A percentile compares a stretch with the other conserved stretches of the same genome.
phyloP scores from a whole-genome alignment of 2,329 filamentous ascomycete species.

The Cylindrodendrum hubeiense region DNA sequence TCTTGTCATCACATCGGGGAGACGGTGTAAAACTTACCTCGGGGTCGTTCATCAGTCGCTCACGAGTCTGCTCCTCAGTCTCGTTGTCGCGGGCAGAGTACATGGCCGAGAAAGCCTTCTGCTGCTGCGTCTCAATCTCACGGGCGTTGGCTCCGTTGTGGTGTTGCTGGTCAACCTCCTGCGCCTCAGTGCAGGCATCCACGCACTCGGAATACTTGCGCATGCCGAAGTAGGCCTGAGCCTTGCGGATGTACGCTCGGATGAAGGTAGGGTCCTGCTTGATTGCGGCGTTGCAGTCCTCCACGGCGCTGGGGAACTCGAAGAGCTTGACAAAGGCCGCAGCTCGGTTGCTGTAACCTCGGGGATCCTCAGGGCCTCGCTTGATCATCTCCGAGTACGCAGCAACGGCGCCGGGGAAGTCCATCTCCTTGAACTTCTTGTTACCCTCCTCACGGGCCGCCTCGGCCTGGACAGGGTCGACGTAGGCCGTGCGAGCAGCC shows the following conservation, averaged over 20 bases:
- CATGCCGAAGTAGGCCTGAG: constrained; percentile 96
- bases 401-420: constrained; percentile 95
- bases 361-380: constrained; percentile 90
- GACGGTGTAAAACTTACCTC: constrained; percentile 71
- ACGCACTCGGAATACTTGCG: constrained; percentile 97
- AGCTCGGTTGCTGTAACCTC: constrained; percentile 97
- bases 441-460: constrained; percentile 96
- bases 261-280: constrained; percentile 93
- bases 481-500: constrained; percentile 80
- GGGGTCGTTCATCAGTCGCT: constrained; percentile 89
- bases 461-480: constrained; percentile 92
- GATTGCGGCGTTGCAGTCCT: constrained; percentile 93
- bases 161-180: constrained; percentile 77
- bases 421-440: constrained; percentile 94
- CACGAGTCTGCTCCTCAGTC: constrained; percentile 94
- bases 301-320: constrained; percentile 91
- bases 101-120: constrained; percentile 92
- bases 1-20: neutral
- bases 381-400: constrained; percentile 98
- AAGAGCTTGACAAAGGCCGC: constrained; percentile 97
- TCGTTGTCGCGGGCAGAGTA: constrained; percentile 93
- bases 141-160: constrained; percentile 81
- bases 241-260: constrained; percentile 95
- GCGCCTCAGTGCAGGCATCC: constrained; percentile 87
- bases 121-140: constrained; percentile 94